phyloP scores from a whole-genome alignment of 257 asterid species.

The Gentiana dahurica region DNA sequence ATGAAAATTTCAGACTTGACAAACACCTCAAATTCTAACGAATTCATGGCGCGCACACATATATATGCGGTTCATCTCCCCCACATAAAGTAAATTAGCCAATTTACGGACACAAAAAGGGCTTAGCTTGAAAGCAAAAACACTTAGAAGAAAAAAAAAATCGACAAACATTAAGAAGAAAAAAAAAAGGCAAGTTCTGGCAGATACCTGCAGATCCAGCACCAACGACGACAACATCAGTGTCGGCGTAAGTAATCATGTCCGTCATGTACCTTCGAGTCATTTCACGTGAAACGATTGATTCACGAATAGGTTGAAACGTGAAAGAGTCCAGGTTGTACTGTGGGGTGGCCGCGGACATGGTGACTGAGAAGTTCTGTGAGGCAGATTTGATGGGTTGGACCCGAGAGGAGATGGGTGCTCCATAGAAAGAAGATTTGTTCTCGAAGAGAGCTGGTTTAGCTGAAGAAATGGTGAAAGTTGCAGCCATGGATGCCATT shows the following conservation, averaged over 20 bases:
- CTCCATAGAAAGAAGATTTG: constrained; percentile 53
- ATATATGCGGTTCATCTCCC: too few relatives aligned
- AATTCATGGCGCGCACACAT: too few relatives aligned
- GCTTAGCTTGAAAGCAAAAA: too few relatives aligned
- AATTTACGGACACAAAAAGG: too few relatives aligned
- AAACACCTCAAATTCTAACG: too few relatives aligned
- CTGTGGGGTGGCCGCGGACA: constrained; percentile 33
- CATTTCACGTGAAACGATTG: constrained; percentile 72
- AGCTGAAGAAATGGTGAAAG: constrained; percentile 30
- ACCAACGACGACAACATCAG: constrained; percentile 72
- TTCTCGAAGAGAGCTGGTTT: constrained; percentile 42
- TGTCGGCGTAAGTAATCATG: constrained; percentile 72
- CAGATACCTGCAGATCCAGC: constrained; percentile 57
- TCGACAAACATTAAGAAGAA: too few relatives aligned
- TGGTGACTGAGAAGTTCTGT: constrained; percentile 25
- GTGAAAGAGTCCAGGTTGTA: constrained; percentile 47
- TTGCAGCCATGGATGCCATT: constrained; percentile 77
- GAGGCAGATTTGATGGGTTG: constrained; percentile 29
- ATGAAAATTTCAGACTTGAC: too few relatives aligned
- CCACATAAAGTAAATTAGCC: too few relatives aligned
- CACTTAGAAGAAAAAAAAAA: too few relatives aligned
- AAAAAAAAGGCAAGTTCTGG: too few relatives aligned
- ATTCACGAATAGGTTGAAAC: constrained; percentile 53
- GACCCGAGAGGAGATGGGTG: constrained; percentile 21
- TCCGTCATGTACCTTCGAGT: constrained; percentile 69